Conservation (phyloP, 768 basidiomycete genomes). For the Cyathus striatus region DNA sequence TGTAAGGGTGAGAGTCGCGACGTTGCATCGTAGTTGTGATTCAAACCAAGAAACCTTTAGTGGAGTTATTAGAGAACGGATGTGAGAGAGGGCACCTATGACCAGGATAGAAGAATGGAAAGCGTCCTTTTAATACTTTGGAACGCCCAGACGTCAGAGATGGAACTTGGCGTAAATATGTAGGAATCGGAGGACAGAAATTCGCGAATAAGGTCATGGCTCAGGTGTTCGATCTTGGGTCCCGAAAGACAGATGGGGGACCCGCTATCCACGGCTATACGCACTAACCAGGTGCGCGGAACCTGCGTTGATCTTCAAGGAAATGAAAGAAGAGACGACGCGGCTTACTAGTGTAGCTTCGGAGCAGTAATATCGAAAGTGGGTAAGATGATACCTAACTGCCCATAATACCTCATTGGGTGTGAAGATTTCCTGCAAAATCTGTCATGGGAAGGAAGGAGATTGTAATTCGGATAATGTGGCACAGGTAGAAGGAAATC, state of each 20-base stretch:
- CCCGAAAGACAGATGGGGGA: slow-evolving; percentile 33
- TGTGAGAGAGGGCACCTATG: too few species aligned
- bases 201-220: slow-evolving; percentile 34
- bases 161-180: slow-evolving; percentile 33
- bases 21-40: slow-evolving; percentile 30
- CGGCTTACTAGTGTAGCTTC: slow-evolving; percentile 20
- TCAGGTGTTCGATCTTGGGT: slow-evolving; percentile 30
- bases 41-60: too few species aligned
- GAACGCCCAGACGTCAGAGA: slow-evolving; percentile 33
- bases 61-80: too few species aligned
- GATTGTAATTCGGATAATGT: slow-evolving; percentile 27
- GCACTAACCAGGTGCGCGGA: slow-evolving; percentile 27
- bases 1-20: slow-evolving; percentile 33
- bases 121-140: slow-evolving; percentile 40
- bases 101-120: too few species aligned
- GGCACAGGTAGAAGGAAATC: slow-evolving; percentile 27
- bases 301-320: slow-evolving; percentile 27
- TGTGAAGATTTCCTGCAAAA: slow-evolving; percentile 29
- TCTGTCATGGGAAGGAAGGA: slow-evolving; percentile 26
- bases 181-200: slow-evolving; percentile 24
- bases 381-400: slow-evolving; percentile 18
- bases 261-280: slow-evolving; percentile 37
- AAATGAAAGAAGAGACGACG: slow-evolving; percentile 14
- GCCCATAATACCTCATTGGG: slow-evolving; percentile 25
- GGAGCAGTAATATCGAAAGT: slow-evolving; percentile 24